Base-by-base conservation (phyloP, 2,329 filamentous ascomycete genomes). In the Pochonia chlamydosporia region DNA sequence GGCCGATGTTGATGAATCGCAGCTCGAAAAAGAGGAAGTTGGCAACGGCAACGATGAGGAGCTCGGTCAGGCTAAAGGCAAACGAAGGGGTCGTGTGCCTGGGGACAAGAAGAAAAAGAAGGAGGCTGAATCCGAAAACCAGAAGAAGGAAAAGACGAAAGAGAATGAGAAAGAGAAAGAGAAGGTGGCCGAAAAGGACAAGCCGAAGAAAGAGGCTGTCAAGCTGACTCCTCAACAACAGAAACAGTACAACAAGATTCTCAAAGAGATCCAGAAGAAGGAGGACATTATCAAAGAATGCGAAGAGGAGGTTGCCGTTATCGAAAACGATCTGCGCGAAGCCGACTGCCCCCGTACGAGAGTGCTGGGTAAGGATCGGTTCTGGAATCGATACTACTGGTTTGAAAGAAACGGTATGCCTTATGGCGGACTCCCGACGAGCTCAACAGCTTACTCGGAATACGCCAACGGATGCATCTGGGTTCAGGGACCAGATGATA, bases 301-400 rank as follows among this genome's bases (percentile, higher is more conserved):
- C 60, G 92, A 99, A 63, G 85, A 86, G 5, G 85, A 92, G 59
- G 95, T 99, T 53, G 82, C 82, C 3, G 78, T 85, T 26, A 81
- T 95, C 44, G 92, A 97, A 58, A 91, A 95, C 58, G 91, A 97
- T 63, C 75, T 99, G 40, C 87, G 93, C 44, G 92, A 97, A 67
- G 90, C 91, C 35, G 89, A 96, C 65, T 96, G 92, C 58, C 89
- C 91, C 30, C 85, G 93, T 52, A 96, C 91, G 16, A 84, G 89
- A 52, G 83, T 92, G 16, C 75, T 99, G 23, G 93, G 93, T 50
- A 92, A 93, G 64, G 93, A 99, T 67, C 83, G 93, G 39, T 99
- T 96, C 74, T 96, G 92, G 83, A 97, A 99, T 67, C 82, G 92
- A 46, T 99, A 97, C 68, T 97, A 95, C 74, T 99, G 93, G 92